Base-by-base conservation (phyloP, 768 basidiomycete genomes). In the Tylopilus felleus region DNA sequence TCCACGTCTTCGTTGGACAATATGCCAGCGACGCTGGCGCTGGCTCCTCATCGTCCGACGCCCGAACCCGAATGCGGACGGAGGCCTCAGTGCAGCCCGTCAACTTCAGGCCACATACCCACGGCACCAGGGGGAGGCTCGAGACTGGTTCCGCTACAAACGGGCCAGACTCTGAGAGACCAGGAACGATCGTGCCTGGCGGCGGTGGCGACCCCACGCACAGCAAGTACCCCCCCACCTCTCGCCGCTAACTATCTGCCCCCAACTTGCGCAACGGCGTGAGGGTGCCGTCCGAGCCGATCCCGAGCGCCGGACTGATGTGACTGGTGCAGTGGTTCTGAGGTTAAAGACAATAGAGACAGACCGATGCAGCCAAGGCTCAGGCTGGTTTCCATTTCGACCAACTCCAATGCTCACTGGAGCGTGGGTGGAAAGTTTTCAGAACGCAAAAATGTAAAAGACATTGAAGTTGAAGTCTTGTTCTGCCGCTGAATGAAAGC, bases 211-310 rank as follows among this genome's bases (percentile, higher is more conserved):
- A 58, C 25, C 27, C 60, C 69, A 4, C 4, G 25, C 68, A 69
- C 53, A 55, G 49, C 25, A 65, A 69, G 29, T 39, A 63, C 43
- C 69, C 69, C 7, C 69, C 68, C 9, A 69, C 65, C 14, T 53
- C 68, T 0, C 71, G 68, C 2, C 67, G 68, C 68, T 69, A 69
- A n/a, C 49, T 14, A 6, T 42, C 61, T 27, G 13, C 52, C 46
- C 53, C 60, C 22, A 48, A 5, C 27, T 59, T 58, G 1, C 49
- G 46, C 39, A 61, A 5, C n/a, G 57, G 53, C 16, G 63, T 51
- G 7, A 55, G 14, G 22, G 43, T 54, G 6, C 59, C 38, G 13
- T 62, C 65, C 38, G 59, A 62, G 8, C 48, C 38, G 22, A 45
- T 8, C 10, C 2, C 55, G 0, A 56, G 56, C n/a, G 62, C 57